Base-by-base conservation (phyloP, 2,329 filamentous ascomycete genomes). In the Calonectria leucothoes region DNA sequence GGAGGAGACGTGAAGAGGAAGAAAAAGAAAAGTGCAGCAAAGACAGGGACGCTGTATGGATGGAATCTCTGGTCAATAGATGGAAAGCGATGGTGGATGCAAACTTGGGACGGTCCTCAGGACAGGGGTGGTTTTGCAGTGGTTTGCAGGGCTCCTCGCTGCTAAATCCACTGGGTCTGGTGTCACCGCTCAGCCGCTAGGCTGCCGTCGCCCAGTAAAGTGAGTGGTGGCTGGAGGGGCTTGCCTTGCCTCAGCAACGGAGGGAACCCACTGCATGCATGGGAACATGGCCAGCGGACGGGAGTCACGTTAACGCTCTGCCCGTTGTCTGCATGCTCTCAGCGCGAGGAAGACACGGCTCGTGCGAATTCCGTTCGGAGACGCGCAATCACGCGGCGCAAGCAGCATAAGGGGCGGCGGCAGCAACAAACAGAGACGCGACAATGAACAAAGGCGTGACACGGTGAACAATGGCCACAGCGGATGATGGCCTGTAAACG, bases 191-290 rank as follows among this genome's bases (percentile, higher is more conserved):
- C 42, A 35, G 64, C 23, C 45, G 33, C 45, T 64, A 70, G 68
- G 68, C 68, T 70, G 33, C 69, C 61, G 37, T 11, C 37, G 37
- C 33, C 51, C 25, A 51, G 37, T 17, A 45, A 35, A 48, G 23
- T 68, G 75, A 45, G 42, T 45, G 42, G 42, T 45, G 42, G 42
- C 20, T 45, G 42, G 20, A 45, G 42, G 42, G 42, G 42, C 42
- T 45, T 45, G 42, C 78, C 73, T 77, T 78, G 78, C 78, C 78
- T 80, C 75, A 78, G 78, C 78, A 80, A 80, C 77, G 74, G 52
- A 65, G 39, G n/a, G 74, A 69, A 49, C 73, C 74, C 76, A 76
- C 48, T 31, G 49, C 27, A 6, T 23, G 63, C 64, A 61, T 61
- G 55, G 31, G 33, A 64, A 11, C 42, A 45, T 45, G 42, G 52